Conservation (phyloP, 257 asterid genomes). For the Primulina huaijiensis region DNA sequence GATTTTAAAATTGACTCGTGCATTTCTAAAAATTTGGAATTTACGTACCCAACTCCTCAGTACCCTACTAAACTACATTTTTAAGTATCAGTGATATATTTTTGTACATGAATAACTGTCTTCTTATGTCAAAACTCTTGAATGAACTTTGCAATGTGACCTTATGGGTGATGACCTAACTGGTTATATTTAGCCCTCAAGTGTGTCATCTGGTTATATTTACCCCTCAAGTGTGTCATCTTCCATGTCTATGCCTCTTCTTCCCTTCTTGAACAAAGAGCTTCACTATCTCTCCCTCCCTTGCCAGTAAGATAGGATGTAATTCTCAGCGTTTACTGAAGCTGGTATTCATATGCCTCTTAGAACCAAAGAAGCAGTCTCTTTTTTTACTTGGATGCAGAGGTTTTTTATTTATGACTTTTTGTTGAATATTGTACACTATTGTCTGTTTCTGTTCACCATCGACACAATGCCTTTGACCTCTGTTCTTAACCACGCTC, state of each 20-base stretch:
- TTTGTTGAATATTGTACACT: background rate
- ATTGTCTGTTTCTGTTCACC: slow-evolving; percentile 12
- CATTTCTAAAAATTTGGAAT: slow-evolving; percentile 17
- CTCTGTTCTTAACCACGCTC: slow-evolving; percentile 9
- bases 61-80: background rate
- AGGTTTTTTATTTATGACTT: background rate
- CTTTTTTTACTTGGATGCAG: slow-evolving; percentile 1
- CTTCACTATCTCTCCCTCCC: slow-evolving; percentile 14
- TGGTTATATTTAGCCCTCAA: slow-evolving; percentile 2
- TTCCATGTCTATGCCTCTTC: background rate
- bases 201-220: slow-evolving; percentile 8
- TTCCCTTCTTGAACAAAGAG: background rate
- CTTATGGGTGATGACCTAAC: slow-evolving; percentile 6
- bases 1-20: slow-evolving; percentile 2
- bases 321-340: slow-evolving; percentile 5
- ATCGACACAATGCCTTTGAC: slow-evolving; percentile 4
- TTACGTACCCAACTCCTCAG: background rate
- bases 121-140: background rate
- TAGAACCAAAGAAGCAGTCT: slow-evolving; percentile 5
- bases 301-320: slow-evolving; percentile 15
- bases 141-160: slow-evolving; percentile 12
- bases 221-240: slow-evolving; percentile 8
- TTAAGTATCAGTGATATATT: background rate
- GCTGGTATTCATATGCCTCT: slow-evolving; percentile 13
- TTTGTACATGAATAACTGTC: background rate